Evolutionary conservation across 441 rosid species (phyloP), one percentile per base, ranked within the genome.

Genomic region (Cnidoscolus chayamansa): DNA sequence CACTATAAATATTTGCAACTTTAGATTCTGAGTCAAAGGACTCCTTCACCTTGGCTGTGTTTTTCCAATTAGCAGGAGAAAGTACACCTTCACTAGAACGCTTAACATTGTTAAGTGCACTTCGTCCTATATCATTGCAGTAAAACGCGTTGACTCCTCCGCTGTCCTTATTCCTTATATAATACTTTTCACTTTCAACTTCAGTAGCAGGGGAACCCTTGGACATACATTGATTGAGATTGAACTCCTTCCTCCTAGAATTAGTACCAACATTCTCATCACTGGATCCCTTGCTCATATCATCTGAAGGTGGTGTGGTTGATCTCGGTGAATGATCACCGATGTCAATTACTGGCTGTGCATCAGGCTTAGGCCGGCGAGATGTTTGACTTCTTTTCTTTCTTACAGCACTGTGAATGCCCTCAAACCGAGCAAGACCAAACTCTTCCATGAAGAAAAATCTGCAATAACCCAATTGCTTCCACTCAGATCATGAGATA

Each of bases 1-100:
- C 83, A 68, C 73, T 54, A 68, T 70, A 74, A 20, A 56, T 15
- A 65, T 57, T 71, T 45, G 59, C 51, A 69, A 62, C 71, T 75
- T 79, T 69, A 3, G 66, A 72, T 54, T 74, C 82, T 47, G n/a
- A 55, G 19, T 79, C 79, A 16, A 40, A 64, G 53, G 51, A 70
- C 49, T 76, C 71, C 47, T 70, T 65, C 47, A 56, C 60, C 48
- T 72, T 83, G 81, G 75, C 79, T 1, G 77, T 64, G 64, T 75
- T 78, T 79, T 84, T 89, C 91, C 90, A 83, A 75, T 85, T 87
- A 10, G 84, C 88, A 76, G 99, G 96, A 65, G 97, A 88, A 74
- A 90, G 94, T 13, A 76, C 81, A 77, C 94, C 99, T 82, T 94
- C 90, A 65, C 90, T 86, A 2, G 86, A 85, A 40, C 83, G 88